Conservation (phyloP, 208 protist genomes). For the Acanthamoeba lenticulata region DNA sequence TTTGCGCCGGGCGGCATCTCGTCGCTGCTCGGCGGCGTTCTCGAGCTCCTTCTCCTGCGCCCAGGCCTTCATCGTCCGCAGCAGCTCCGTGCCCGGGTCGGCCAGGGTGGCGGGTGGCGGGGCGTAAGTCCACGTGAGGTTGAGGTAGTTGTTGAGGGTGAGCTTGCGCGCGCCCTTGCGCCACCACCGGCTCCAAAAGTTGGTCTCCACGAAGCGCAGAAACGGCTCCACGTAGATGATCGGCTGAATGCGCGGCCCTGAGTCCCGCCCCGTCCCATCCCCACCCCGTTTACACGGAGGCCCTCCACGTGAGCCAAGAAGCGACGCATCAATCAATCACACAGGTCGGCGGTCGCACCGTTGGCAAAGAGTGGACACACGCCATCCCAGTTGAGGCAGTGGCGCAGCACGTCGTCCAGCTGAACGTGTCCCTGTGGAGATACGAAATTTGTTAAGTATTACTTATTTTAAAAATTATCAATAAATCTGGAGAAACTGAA, state of each 20-base stretch:
- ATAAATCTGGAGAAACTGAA: too few species aligned
- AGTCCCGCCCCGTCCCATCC: neutral
- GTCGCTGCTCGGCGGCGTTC: neutral
- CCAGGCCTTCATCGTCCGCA: neutral
- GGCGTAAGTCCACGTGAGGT: slow-evolving; percentile 52
- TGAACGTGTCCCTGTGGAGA: slow-evolving; percentile 52
- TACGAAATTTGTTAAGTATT: neutral
- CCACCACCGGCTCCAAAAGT: slow-evolving; percentile 63
- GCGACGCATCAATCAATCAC: neutral
- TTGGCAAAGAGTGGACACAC: slow-evolving; percentile 35
- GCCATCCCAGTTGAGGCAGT: slow-evolving; percentile 65
- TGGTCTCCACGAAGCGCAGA: slow-evolving; percentile 34
- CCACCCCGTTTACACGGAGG: neutral
- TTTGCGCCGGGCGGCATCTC: neutral
- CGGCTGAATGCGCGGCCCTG: slow-evolving; percentile 46
- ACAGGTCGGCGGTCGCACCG: neutral
- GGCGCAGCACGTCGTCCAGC: neutral
- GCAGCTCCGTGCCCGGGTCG: neutral
- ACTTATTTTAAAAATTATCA: too few species aligned
- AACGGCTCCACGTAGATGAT: slow-evolving; percentile 61
- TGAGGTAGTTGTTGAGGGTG: slow-evolving; percentile 32
- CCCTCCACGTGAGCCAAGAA: too few species aligned
- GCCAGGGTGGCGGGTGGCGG: neutral
- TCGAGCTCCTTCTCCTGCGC: neutral
- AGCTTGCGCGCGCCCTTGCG: slow-evolving; percentile 2